Percentiles rank a stretch among this genome's conserved stretches.
Evolutionary conservation across 108 stramenopile genomes (phyloP).

Genomic region (Epithemia pelagica): DNA sequence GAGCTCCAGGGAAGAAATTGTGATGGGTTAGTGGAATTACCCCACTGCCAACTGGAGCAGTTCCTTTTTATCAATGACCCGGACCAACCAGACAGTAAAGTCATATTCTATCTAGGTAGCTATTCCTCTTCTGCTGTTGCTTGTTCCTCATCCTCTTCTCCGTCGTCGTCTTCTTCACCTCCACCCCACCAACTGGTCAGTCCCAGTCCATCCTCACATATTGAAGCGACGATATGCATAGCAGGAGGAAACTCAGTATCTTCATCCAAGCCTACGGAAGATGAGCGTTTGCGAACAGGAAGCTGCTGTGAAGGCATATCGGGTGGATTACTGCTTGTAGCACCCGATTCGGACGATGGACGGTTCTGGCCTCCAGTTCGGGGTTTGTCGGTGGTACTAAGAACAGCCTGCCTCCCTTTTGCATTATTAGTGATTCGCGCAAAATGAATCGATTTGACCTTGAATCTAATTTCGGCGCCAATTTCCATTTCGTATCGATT

Average conservation of each 20-base stretch:
- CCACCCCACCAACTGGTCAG: conserved; percentile 72
- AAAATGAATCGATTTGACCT: conserved; percentile 80
- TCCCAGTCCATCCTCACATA: conserved; percentile 84
- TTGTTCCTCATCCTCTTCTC: conserved; percentile 33
- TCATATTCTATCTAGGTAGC: too few relatives aligned
- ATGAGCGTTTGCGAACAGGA: conserved; percentile 58
- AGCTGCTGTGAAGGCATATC: conserved; percentile 5
- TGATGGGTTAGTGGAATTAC: conserved; percentile 28
- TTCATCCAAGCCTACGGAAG: conserved; percentile 48
- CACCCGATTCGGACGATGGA: background rate
- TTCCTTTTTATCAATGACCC: too few relatives aligned
- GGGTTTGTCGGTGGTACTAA: conserved; percentile 48
- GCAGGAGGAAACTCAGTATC: conserved; percentile 12
- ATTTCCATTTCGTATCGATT: conserved; percentile 76
- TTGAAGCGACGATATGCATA: conserved; percentile 81
- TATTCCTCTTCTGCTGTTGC: background rate
- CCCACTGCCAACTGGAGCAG: too few relatives aligned
- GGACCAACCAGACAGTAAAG: too few relatives aligned
- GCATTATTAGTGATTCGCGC: conserved; percentile 79
- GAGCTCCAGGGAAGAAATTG: conserved; percentile 78
- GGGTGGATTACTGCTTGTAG: conserved; percentile 2
- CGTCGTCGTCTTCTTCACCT: conserved; percentile 43
- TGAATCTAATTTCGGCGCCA: conserved; percentile 79
- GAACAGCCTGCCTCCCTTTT: conserved; percentile 78
- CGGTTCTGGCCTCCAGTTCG: background rate